phyloP scores from a whole-genome alignment of 1,284 basidiomycete genomes.

The Fomes fomentarius region DNA sequence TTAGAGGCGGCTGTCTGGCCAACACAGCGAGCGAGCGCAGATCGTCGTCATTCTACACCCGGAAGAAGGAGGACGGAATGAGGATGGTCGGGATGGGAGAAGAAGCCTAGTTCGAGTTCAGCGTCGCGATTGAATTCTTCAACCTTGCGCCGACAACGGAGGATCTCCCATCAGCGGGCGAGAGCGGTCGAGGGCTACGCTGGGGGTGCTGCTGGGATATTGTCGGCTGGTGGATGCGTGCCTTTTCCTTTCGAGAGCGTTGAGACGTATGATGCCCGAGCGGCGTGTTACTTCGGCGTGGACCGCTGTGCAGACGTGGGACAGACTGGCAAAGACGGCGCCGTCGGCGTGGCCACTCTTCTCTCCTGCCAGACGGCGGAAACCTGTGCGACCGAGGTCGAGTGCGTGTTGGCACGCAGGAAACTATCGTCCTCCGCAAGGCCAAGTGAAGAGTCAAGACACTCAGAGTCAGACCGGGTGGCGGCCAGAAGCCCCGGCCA shows the following conservation, averaged over 20 bases:
- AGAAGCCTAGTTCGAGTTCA: too few species aligned
- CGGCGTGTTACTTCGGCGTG: conserved; percentile 8
- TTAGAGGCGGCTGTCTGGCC: neutral
- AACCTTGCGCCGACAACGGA: too few species aligned
- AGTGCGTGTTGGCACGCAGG: too few species aligned
- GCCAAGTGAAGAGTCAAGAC: neutral
- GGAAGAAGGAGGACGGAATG: neutral
- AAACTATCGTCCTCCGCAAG: too few species aligned
- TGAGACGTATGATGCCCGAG: conserved; percentile 3
- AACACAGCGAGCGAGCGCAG: conserved; percentile 3
- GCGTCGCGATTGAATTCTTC: too few species aligned
- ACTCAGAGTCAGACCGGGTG: neutral
- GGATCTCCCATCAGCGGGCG: conserved; percentile 15
- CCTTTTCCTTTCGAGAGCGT: conserved; percentile 7
- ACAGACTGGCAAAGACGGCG: too few species aligned
- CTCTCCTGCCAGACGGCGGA: too few species aligned
- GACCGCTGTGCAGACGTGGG: conserved; percentile 14
- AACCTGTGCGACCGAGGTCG: neutral
- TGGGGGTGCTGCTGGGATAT: neutral
- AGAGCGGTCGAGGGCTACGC: conserved; percentile 9
- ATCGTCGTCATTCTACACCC: conserved; percentile 20
- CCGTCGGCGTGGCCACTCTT: too few species aligned
- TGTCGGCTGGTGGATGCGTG: neutral
- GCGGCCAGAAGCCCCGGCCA: too few species aligned
- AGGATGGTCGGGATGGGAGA: conserved; percentile 5